Conservation (phyloP, 192 early-diverging fungal species). For the Dimargaris cristalligena region DNA sequence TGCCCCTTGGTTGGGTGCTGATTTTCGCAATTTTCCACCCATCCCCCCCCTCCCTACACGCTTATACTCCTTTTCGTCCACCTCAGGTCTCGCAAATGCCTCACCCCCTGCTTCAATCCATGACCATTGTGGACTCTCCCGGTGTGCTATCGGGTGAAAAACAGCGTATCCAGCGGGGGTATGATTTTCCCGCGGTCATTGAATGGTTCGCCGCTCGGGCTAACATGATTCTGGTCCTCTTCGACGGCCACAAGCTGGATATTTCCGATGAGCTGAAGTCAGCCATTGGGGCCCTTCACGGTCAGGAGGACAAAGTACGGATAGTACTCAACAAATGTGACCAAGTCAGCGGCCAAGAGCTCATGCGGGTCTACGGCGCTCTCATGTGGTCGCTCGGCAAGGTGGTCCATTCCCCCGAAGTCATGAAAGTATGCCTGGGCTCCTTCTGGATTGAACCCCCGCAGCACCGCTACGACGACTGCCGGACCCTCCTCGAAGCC, state of each 20-base stretch:
- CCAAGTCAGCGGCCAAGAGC: slow-evolving; percentile 67
- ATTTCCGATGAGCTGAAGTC: slow-evolving; percentile 79
- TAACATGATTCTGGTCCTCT: slow-evolving; percentile 67
- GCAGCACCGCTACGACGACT: slow-evolving; percentile 50
- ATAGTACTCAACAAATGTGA: slow-evolving; percentile 82
- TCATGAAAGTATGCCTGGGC: slow-evolving; percentile 67
- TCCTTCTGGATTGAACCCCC: slow-evolving; percentile 65
- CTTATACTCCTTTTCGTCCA: slow-evolving; percentile 10
- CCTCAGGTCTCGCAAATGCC: slow-evolving; percentile 51
- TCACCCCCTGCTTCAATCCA: slow-evolving; percentile 55
- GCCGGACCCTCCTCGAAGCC: slow-evolving; percentile 40
- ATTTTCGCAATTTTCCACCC: too few species aligned
- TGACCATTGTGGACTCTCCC: slow-evolving; percentile 83
- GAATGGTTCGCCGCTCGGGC: slow-evolving; percentile 80
- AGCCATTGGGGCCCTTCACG: slow-evolving; percentile 55
- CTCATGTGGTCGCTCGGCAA: slow-evolving; percentile 88
- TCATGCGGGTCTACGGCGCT: slow-evolving; percentile 83
- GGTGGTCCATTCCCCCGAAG: slow-evolving; percentile 76
- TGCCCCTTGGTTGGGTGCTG: too few species aligned
- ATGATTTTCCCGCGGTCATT: slow-evolving; percentile 61
- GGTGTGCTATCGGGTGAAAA: slow-evolving; percentile 78
- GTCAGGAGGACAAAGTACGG: slow-evolving; percentile 75
- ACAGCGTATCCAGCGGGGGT: slow-evolving; percentile 62
- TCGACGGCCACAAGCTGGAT: slow-evolving; percentile 81
- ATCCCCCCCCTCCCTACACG: background rate